Evolutionary conservation across 2,329 filamentous ascomycete genomes (phyloP), one percentile per base, ranked within the genome.

Genomic region (Alternaria gansuensis): DNA sequence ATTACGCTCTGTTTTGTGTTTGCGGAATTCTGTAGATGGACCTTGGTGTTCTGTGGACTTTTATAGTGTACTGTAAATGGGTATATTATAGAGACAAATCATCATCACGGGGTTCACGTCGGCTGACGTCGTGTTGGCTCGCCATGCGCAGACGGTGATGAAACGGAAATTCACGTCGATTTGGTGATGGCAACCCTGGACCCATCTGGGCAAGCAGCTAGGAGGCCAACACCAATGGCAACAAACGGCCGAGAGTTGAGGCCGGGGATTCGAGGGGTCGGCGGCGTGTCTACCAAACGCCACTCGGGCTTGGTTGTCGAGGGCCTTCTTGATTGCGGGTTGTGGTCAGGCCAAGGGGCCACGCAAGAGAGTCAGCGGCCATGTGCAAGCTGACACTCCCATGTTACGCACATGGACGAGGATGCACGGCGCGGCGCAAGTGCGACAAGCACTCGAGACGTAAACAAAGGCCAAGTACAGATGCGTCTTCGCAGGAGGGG

Each of bases 361-460:
- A 48, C 9, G 31, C 44, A 36, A n/a, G 44, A 48, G 44, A 36
- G 44, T 36, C 44, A 48, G 44, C 44, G 29, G 31, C 36, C 34
- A 23, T 26, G 44, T 48, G 31, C 29, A 29, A 36, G 44, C 29
- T 36, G 44, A 48, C 21, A 34, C 29, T 33, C 31, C 10, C 33
- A 28, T 14, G 17, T 17, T n/a, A 24, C 17, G 31, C 33, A 13
- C 17, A 34, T 48, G 31, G 44, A 11, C 31, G 13, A 48, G 44
- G 31, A 48, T 34, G 44, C 44, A 34, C 34, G 44, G 44, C 44
- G 44, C 31, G 44, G n/a, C 29, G 44, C 44, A 36, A 36, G 44
- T 26, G 31, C 14, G 21, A 21, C 5, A 10, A 26, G 31, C 21
- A 23, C 21, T 10, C 1, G 11, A 36, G 5, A 48, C 31, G 29